These are phyloP conservation scores for Trametes meyenii DNA, from an alignment of 768 basidiomycete species.

Conservation along the genomic window DNA sequence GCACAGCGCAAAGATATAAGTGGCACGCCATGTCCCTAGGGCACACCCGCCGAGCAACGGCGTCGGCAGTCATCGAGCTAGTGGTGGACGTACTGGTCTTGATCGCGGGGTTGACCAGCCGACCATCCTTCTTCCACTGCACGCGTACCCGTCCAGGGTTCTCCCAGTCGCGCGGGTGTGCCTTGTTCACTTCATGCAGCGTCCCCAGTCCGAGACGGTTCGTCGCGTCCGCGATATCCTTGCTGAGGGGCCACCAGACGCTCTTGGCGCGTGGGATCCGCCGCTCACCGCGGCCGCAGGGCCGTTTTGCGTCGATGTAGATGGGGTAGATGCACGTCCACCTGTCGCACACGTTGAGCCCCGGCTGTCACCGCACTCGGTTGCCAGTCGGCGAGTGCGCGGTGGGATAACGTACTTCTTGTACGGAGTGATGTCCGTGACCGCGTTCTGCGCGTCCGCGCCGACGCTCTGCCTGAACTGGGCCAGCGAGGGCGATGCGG, in stretches of 20 bases:
- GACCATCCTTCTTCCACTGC: conserved; percentile 84
- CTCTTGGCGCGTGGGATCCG: conserved; percentile 78
- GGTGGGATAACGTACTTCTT: conserved; percentile 60
- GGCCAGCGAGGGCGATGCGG: conserved; percentile 52
- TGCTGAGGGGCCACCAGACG: conserved; percentile 94
- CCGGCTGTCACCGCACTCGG: background rate
- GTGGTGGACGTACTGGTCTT: conserved; percentile 62
- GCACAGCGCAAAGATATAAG: conserved; percentile 16
- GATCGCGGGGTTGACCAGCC: conserved; percentile 64
- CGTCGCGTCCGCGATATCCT: conserved; percentile 88
- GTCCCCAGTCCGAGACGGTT: conserved; percentile 74
- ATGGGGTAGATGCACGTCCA: conserved; percentile 98
- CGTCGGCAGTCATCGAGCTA: background rate
- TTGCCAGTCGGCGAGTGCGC: too few relatives aligned
- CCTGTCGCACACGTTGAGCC: conserved; percentile 43
- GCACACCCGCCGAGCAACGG: background rate
- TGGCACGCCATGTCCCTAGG: background rate
- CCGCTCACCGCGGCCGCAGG: conserved; percentile 81
- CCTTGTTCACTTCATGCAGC: conserved; percentile 87
- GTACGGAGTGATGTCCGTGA: conserved; percentile 81
- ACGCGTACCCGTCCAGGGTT: conserved; percentile 96
- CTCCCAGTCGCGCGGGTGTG: conserved; percentile 96
- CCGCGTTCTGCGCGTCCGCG: conserved; percentile 38
- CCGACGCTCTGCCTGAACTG: conserved; percentile 30
- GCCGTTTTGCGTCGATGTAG: conserved; percentile 93